A percentile compares a stretch with the other conserved stretches of the same genome.
Conservation (phyloP, 179 eudicot genomes). For the Vitellaria paradoxa region DNA sequence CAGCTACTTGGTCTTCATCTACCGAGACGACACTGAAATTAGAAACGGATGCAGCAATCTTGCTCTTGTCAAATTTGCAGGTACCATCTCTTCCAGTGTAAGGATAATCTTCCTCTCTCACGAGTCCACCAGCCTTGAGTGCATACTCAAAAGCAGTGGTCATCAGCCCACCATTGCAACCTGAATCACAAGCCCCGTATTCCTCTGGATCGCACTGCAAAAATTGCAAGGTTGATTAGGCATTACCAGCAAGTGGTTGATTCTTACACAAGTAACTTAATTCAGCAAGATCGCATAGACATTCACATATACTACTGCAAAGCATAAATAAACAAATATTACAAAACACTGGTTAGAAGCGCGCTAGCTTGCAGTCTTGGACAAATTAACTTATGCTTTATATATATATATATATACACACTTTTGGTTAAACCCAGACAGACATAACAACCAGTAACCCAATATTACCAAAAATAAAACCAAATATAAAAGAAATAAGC, state of each 20-base stretch:
- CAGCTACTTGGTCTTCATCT: conserved; percentile 33
- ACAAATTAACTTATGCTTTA: too few relatives aligned
- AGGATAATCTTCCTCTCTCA: conserved; percentile 17
- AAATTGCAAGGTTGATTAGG: not conserved
- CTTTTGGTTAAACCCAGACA: too few relatives aligned
- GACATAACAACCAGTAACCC: too few relatives aligned
- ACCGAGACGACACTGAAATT: conserved; percentile 26
- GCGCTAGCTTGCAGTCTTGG: too few relatives aligned
- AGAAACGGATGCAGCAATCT: conserved; percentile 16
- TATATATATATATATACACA: too few relatives aligned
- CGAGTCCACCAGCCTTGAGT: conserved; percentile 16
- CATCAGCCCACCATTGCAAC: conserved; percentile 21
- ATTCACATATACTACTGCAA: not conserved
- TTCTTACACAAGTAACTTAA: not conserved
- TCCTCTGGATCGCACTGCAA: conserved; percentile 21
- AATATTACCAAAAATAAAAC: too few relatives aligned
- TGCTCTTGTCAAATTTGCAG: conserved; percentile 18
- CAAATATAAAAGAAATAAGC: too few relatives aligned
- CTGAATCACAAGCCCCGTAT: conserved; percentile 12
- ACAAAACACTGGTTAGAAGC: too few relatives aligned
- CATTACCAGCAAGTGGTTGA: not conserved
- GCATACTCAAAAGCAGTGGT: conserved; percentile 17
- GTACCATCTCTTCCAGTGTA: conserved; percentile 15
- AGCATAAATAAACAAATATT: too few relatives aligned
- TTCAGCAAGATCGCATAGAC: not conserved